phyloP scores from a whole-genome alignment of 495 filamentous ascomycete species.

The Aspergillus heteromorphus region DNA sequence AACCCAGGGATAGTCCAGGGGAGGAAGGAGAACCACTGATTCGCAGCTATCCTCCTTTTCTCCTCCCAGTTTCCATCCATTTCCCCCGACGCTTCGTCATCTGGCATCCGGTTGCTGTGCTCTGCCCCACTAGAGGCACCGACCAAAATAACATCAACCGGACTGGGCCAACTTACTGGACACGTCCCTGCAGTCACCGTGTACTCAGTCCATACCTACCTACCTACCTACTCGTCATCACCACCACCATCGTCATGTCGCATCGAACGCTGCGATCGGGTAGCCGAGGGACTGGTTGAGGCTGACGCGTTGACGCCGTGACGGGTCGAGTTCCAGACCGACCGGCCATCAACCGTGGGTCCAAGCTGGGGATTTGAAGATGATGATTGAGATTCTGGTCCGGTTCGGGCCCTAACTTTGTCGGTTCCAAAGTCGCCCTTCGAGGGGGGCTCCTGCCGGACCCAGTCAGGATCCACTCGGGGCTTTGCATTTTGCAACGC shows the following conservation, averaged over 20 bases:
- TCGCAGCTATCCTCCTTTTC: too few relatives aligned
- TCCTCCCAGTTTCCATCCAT: background rate
- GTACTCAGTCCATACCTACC: too few relatives aligned
- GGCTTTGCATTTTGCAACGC: too few relatives aligned
- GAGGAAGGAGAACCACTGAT: too few relatives aligned
- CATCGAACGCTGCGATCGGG: too few relatives aligned
- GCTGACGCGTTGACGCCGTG: background rate
- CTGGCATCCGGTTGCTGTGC: background rate
- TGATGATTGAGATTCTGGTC: constrained; percentile 1
- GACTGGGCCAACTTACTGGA: too few relatives aligned
- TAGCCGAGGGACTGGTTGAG: background rate
- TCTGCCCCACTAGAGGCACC: background rate
- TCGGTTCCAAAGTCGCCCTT: too few relatives aligned
- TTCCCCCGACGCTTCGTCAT: background rate
- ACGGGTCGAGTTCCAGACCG: background rate
- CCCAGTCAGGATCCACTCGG: too few relatives aligned
- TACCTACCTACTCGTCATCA: too few relatives aligned
- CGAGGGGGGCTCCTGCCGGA: too few relatives aligned
- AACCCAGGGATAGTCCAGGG: background rate
- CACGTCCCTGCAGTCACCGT: background rate
- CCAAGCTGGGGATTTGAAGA: background rate
- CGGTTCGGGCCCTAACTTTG: constrained; percentile 16
- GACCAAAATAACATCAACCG: too few relatives aligned
- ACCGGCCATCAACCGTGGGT: background rate
- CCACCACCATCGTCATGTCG: too few relatives aligned